Evolutionary conservation across 1,284 basidiomycete species (phyloP).

Genomic region (Garcileccinum viscosum): DNA sequence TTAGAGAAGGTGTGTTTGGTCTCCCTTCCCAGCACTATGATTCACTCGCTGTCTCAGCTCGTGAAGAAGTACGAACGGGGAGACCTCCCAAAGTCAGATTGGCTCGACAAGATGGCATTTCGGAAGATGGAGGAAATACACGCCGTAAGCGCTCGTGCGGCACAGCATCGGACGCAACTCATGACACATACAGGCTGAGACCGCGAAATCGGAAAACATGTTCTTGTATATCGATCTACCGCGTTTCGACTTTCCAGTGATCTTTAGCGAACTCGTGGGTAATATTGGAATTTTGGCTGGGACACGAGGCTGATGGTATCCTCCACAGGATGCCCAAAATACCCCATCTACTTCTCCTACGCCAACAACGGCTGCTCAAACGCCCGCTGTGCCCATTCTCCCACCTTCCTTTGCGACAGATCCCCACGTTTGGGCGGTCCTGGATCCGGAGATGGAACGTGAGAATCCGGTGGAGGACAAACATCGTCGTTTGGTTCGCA

Average conservation of each 20-base stretch:
- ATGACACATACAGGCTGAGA: constrained; percentile 66
- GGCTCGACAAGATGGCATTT: constrained; percentile 94
- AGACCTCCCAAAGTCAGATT: constrained; percentile 92
- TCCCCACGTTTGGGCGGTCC: constrained; percentile 83
- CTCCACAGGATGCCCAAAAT: constrained; percentile 41
- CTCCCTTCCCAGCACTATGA: neutral
- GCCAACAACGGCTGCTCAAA: constrained; percentile 44
- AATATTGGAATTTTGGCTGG: neutral
- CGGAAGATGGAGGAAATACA: constrained; percentile 93
- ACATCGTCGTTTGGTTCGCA: constrained; percentile 91
- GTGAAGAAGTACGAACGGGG: constrained; percentile 97
- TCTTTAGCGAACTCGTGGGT: constrained; percentile 87
- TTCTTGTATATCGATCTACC: constrained; percentile 96
- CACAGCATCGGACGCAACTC: neutral
- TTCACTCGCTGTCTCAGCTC: constrained; percentile 55
- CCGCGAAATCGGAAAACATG: constrained; percentile 86
- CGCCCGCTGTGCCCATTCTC: constrained; percentile 53
- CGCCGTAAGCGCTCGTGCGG: constrained; percentile 58
- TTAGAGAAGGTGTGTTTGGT: constrained; percentile 80
- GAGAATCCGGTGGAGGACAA: constrained; percentile 99
- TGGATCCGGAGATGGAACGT: constrained; percentile 88
- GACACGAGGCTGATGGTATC: constrained; percentile 10
- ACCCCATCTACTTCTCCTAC: constrained; percentile 46
- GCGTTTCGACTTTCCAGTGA: constrained; percentile 97
- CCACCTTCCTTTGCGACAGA: constrained; percentile 62